Evolutionary conservation across 2,329 filamentous ascomycete species (phyloP).

Genomic region (Sporothrix inflata): DNA sequence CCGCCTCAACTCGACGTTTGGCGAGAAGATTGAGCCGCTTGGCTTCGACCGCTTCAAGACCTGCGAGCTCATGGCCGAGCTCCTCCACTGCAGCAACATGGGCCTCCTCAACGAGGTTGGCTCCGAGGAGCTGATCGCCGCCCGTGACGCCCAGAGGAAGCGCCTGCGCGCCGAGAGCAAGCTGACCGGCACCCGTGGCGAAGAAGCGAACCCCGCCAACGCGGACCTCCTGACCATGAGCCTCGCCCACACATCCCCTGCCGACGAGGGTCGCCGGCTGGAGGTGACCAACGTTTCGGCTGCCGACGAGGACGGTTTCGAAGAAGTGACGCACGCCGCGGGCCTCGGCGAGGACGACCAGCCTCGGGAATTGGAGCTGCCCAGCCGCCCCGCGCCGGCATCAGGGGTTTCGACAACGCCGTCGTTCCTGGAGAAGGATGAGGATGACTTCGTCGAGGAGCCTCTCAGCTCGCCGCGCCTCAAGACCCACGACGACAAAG

Average conservation of each 20-base stretch:
- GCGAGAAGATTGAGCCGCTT: slow-evolving; percentile 85
- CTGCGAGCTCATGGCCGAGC: slow-evolving; percentile 96
- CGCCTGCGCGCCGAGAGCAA: slow-evolving; percentile 76
- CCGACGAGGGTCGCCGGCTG: slow-evolving; percentile 69
- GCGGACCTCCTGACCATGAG: slow-evolving; percentile 68
- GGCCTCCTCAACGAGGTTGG: slow-evolving; percentile 88
- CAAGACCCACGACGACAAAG: slow-evolving; percentile 61
- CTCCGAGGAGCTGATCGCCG: slow-evolving; percentile 81
- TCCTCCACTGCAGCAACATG: slow-evolving; percentile 99
- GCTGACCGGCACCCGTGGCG: slow-evolving; percentile 55
- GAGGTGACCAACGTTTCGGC: slow-evolving; percentile 75
- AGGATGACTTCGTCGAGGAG: slow-evolving; percentile 78
- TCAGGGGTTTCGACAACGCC: neutral
- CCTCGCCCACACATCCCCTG: slow-evolving; percentile 51
- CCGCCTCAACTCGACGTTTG: slow-evolving; percentile 84
- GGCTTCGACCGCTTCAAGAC: slow-evolving; percentile 99
- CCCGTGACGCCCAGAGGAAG: slow-evolving; percentile 80
- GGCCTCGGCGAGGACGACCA: slow-evolving; percentile 69
- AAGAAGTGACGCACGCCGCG: slow-evolving; percentile 75
- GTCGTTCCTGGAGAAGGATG: slow-evolving; percentile 61
- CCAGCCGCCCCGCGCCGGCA: slow-evolving; percentile 34
- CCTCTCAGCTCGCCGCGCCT: slow-evolving; percentile 71
- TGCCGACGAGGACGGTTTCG: slow-evolving; percentile 84
- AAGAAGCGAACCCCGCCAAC: slow-evolving; percentile 48
- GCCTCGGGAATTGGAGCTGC: slow-evolving; percentile 40